Percentiles rank a stretch among this genome's conserved stretches.
phyloP scores from a whole-genome alignment of 805 yeast species.

The Starmerella apis region DNA sequence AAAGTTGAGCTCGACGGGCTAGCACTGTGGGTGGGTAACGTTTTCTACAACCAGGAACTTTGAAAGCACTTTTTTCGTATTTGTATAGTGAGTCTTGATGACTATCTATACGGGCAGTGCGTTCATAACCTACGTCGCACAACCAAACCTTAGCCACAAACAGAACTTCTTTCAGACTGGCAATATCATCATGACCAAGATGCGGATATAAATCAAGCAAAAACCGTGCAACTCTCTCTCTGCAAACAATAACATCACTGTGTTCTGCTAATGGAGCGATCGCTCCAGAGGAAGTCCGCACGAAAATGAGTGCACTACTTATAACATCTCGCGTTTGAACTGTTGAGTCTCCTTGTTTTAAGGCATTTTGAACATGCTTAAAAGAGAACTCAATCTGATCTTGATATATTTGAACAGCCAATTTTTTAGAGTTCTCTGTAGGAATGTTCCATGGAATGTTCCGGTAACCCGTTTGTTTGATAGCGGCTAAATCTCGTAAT shows the following conservation, averaged over 20 bases:
- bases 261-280: conserved; percentile 35
- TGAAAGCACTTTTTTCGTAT: conserved; percentile 49
- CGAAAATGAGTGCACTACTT: conserved; percentile 44
- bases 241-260: neutral
- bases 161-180: conserved; percentile 49
- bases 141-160: conserved; percentile 66
- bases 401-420: conserved; percentile 52
- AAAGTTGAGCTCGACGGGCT: conserved; percentile 63
- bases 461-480: conserved; percentile 41
- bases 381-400: conserved; percentile 33
- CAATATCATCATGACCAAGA: conserved; percentile 52
- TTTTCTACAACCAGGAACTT: conserved; percentile 51
- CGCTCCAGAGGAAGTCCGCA: conserved; percentile 59
- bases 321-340: conserved; percentile 39
- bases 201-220: conserved; percentile 39
- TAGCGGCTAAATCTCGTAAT: no score
- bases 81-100: conserved; percentile 44
- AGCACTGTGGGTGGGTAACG: conserved; percentile 69
- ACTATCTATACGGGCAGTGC: conserved; percentile 48
- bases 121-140: conserved; percentile 66
- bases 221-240: conserved; percentile 4
- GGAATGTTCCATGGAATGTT: conserved; percentile 73
- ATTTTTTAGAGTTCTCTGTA: conserved; percentile 40
- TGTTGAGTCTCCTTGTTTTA: neutral
- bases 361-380: neutral